These are phyloP conservation scores for Aurinia saxatilis DNA, from an alignment of 345 rosid genomes.

Conservation along the genomic window DNA sequence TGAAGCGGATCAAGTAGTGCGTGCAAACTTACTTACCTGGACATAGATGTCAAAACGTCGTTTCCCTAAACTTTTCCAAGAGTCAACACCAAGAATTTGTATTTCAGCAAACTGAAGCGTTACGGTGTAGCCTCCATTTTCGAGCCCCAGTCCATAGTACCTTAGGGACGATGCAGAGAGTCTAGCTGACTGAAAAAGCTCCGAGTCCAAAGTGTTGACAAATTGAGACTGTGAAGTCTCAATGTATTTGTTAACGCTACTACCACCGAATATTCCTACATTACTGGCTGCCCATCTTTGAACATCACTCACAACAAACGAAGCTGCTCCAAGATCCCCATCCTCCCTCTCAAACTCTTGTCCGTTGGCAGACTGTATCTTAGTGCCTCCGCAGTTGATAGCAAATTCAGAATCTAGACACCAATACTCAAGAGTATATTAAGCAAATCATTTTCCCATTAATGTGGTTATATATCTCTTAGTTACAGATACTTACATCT, in stretches of 20 bases:
- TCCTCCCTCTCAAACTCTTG: constrained; percentile 44
- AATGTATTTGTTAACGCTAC: constrained; percentile 14
- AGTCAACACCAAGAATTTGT: constrained; percentile 3
- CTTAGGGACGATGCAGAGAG: constrained; percentile 34
- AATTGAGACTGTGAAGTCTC: constrained; percentile 25
- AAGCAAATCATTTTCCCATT: too few species aligned
- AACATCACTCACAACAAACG: constrained; percentile 37
- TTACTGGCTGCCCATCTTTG: constrained; percentile 50
- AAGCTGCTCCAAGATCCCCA: constrained; percentile 47
- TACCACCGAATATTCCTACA: constrained; percentile 36
- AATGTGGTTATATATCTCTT: neutral
- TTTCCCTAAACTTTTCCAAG: constrained; percentile 40
- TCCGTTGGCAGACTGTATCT: constrained; percentile 29
- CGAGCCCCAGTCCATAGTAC: constrained; percentile 34
- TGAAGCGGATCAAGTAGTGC: neutral
- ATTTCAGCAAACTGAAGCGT: constrained; percentile 25
- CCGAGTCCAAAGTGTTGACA: constrained; percentile 29
- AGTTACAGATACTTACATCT: constrained; percentile 38
- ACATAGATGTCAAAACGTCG: constrained; percentile 45
- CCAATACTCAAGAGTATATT: too few species aligned
- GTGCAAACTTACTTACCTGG: too few species aligned
- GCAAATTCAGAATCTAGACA: constrained; percentile 53
- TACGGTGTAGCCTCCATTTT: constrained; percentile 24
- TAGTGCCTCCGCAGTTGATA: constrained; percentile 64
- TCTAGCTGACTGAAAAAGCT: constrained; percentile 35